A percentile compares a stretch with the other conserved stretches of the same genome.
Conservation (phyloP, 345 rosid species). For the Kandelia obovata region DNA sequence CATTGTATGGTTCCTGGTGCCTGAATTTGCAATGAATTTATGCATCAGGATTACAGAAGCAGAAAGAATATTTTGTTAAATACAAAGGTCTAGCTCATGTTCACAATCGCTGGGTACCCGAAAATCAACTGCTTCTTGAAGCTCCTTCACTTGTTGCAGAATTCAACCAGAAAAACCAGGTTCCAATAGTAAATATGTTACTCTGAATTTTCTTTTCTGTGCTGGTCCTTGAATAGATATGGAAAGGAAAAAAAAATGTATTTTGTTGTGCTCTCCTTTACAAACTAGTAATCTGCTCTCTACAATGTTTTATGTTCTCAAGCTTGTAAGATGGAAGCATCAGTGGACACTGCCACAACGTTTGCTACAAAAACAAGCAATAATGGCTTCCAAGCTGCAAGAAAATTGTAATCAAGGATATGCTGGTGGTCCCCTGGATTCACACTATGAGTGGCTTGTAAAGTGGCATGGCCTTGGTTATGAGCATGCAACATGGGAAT, state of each 20-base stretch:
- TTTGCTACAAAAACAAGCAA: slow-evolving; percentile 34
- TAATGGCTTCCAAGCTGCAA: slow-evolving; percentile 20
- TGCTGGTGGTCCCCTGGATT: slow-evolving; percentile 10
- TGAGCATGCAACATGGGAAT: slow-evolving; percentile 57
- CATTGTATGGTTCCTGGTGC: no score
- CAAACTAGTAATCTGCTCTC: background rate
- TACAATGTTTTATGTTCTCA: slow-evolving; percentile 13
- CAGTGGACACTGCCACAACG: slow-evolving; percentile 50
- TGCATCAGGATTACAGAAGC: background rate
- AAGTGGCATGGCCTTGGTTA: slow-evolving; percentile 60
- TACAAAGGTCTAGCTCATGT: slow-evolving; percentile 58
- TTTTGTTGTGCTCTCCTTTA: background rate
- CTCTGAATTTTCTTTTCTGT: background rate
- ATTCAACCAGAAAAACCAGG: slow-evolving; percentile 44
- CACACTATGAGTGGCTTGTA: slow-evolving; percentile 55
- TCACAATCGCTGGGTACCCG: slow-evolving; percentile 55
- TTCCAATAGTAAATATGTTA: background rate
- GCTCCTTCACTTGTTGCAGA: slow-evolving; percentile 38
- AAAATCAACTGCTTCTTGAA: slow-evolving; percentile 34
- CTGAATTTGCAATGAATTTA: no score
- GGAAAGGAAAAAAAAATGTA: background rate
- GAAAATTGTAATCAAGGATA: slow-evolving; percentile 5
- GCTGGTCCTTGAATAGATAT: background rate
- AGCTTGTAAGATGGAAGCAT: slow-evolving; percentile 38
- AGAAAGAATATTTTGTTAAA: slow-evolving; percentile 47